Conservation (phyloP, 179 eudicot genomes). For the Beta lomatogona region DNA sequence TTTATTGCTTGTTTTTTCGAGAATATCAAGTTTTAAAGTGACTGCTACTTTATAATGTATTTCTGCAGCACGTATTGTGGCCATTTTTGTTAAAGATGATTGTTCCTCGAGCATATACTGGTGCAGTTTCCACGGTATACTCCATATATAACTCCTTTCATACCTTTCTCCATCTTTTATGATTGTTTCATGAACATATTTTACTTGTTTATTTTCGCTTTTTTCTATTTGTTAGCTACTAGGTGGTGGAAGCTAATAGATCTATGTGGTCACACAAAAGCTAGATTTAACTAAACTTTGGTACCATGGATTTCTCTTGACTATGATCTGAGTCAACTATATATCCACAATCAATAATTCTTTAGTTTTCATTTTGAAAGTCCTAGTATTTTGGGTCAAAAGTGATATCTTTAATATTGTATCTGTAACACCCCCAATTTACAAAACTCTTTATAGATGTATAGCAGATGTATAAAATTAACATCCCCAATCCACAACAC, state of each 20-base stretch:
- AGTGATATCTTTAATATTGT: background rate
- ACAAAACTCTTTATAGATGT: too few species aligned
- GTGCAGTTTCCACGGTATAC: slow-evolving; percentile 85
- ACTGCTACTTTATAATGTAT: slow-evolving; percentile 11
- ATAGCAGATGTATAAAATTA: too few species aligned
- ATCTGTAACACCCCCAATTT: too few species aligned
- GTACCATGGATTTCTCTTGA: background rate
- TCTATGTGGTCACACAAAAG: background rate
- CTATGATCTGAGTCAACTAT: background rate
- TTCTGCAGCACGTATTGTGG: slow-evolving; percentile 90
- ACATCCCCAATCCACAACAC: too few species aligned
- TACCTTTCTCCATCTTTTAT: background rate
- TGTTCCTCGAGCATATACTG: slow-evolving; percentile 78
- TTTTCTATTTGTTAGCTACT: slow-evolving; percentile 10
- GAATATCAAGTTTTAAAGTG: background rate
- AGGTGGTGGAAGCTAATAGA: slow-evolving; percentile 3
- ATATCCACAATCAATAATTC: background rate
- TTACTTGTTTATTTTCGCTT: background rate
- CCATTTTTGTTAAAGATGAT: slow-evolving; percentile 96
- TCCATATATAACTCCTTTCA: background rate
- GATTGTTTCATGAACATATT: background rate
- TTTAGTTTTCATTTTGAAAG: background rate
- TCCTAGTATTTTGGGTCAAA: background rate
- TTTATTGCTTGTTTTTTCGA: background rate
- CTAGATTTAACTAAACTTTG: background rate